Evolutionary conservation across 257 asterid genomes (phyloP), one percentile per base, ranked within the genome.

Genomic region (Jaltomata sinuosa): DNA sequence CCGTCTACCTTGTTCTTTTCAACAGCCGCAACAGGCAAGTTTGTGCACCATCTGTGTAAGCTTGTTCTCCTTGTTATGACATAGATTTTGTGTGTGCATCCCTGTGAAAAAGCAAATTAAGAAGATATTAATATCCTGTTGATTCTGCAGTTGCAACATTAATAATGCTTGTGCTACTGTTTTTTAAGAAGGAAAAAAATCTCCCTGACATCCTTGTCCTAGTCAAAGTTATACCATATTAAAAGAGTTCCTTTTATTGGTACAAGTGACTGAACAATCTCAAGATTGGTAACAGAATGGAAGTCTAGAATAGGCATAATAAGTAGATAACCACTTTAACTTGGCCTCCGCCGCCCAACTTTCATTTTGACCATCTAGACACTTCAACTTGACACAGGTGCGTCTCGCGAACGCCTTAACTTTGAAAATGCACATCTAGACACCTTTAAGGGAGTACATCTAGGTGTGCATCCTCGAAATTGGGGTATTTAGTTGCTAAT

Each of bases 11-110:
- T 36, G 55, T 93, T 86, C 92, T 94, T 82, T 94, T 94, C 90
- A 90, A 85, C 74, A 87, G 85, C 89, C 78, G 40, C 84, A 87
- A 78, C 94, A 95, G 97, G 99, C 90, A 91, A 91, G 93, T 87
- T 79, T 79, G 6, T 79, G 45, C 67, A 52, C 45, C 45, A 79
- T 52, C 83, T 79, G 61, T 27, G 16, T 69, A 38, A 11, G 34
- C 34, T 4, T 21, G 31, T 69, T 69, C 32, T 36, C 52, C 79
- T 36, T 12, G 9, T 69, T 38, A n/a, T 38, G 79, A 21, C 53
- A 6, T 2, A 36, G 18, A 36, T 38, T 22, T n/a, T 57, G 64
- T 71, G 52, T n/a, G 10, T 22, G 0, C 9, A 38, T 71, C 29
- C 32, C 31, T 69, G 54, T 22, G 32, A 11, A 22, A 59, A 11